Percentiles rank a stretch among this genome's conserved stretches.
Evolutionary conservation across 2,329 filamentous ascomycete species (phyloP).

Genomic region (Domatiomyces globalis): DNA sequence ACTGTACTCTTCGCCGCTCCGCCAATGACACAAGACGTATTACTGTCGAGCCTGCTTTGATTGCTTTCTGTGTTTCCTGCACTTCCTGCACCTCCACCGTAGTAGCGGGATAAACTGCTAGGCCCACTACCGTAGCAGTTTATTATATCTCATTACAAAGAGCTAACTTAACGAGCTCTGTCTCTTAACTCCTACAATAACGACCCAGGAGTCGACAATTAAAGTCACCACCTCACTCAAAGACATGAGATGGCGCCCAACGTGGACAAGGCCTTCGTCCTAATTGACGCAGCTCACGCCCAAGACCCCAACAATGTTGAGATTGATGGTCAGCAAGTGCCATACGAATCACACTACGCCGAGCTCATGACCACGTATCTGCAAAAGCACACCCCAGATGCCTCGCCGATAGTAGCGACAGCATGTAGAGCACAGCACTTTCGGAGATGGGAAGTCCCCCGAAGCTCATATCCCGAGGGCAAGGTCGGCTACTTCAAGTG

Average conservation of each 20-base stretch:
- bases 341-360: constrained; percentile 74
- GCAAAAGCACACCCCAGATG: constrained; percentile 41
- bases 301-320: constrained; percentile 48
- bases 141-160: too few species aligned
- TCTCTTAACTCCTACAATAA: too few species aligned
- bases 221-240: too few species aligned
- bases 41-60: background rate
- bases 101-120: too few species aligned
- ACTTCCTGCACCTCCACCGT: too few species aligned
- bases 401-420: constrained; percentile 54
- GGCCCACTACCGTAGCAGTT: too few species aligned
- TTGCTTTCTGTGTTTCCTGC: background rate
- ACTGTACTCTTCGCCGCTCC: too few species aligned
- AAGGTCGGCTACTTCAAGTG: constrained; percentile 66
- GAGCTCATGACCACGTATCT: constrained; percentile 67
- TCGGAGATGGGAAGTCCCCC: constrained; percentile 69
- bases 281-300: constrained; percentile 61
- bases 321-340: constrained; percentile 34
- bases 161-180: too few species aligned
- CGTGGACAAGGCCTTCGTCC: constrained; percentile 38
- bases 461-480: constrained; percentile 57
- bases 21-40: background rate
- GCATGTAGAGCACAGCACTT: constrained; percentile 79
- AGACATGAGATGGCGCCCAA: constrained; percentile 13
- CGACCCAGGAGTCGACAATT: too few species aligned